Percentiles rank a stretch among this genome's conserved stretches.
These are phyloP conservation scores for Globisporangium perplexum DNA, from an alignment of 352 stramenopile species.

Conservation along the genomic window DNA sequence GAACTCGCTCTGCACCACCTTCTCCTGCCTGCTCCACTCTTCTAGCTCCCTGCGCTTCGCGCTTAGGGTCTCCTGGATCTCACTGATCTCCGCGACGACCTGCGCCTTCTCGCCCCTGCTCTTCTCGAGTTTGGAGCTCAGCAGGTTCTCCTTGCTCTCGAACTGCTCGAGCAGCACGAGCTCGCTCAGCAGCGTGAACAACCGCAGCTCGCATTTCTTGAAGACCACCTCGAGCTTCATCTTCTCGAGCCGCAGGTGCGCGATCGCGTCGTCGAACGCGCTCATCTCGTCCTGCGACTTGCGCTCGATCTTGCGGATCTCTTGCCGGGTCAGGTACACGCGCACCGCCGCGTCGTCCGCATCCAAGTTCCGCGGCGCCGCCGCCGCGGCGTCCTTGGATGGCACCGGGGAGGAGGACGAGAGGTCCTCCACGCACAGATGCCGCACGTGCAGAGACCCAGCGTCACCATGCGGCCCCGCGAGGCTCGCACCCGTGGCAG, in stretches of 20 bases:
- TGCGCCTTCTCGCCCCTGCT: conserved; percentile 81
- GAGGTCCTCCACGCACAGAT: conserved; percentile 11
- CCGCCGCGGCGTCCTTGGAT: not conserved
- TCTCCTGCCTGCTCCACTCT: conserved; percentile 62
- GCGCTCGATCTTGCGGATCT: conserved; percentile 57
- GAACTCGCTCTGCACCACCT: conserved; percentile 64
- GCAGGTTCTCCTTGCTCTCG: conserved; percentile 84
- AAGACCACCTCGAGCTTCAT: conserved; percentile 83
- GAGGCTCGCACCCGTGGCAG: not conserved
- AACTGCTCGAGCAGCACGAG: conserved; percentile 88
- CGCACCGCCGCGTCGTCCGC: conserved; percentile 40
- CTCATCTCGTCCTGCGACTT: conserved; percentile 61
- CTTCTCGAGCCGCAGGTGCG: conserved; percentile 84
- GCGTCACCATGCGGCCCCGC: not conserved
- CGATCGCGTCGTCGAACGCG: conserved; percentile 86
- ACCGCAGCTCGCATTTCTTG: conserved; percentile 83
- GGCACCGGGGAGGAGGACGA: not conserved
- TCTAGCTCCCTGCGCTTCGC: conserved; percentile 80
- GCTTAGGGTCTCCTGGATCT: conserved; percentile 69
- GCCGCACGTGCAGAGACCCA: conserved; percentile 6
- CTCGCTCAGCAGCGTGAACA: conserved; percentile 86
- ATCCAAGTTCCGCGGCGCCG: conserved; percentile 20
- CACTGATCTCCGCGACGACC: conserved; percentile 69
- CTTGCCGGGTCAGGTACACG: conserved; percentile 51
- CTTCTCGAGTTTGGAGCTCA: conserved; percentile 85